Base-by-base conservation (phyloP, 225 moss, liverwort and hornwort species). In the Physcomitrium patens region DNA sequence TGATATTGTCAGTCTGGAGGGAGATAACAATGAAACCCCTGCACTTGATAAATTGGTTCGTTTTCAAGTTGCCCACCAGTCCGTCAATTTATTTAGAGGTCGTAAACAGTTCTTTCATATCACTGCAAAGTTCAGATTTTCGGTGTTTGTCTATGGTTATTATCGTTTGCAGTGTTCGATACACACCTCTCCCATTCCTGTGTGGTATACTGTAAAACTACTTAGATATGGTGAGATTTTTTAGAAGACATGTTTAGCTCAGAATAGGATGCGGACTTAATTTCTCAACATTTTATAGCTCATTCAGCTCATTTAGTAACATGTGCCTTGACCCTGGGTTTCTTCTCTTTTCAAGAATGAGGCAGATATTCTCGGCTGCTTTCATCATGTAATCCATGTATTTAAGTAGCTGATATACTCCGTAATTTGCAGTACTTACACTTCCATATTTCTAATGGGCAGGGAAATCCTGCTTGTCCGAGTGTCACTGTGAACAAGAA, bases 401-500 rank as follows among this genome's bases (percentile, higher is more conserved):
- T 37, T 37, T 37, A 37, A 55, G 54, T 55, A 19, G 19, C 54
- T 55, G 54, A 17, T 49, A 3, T 57, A 53, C 7, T 68, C 27
- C 14, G 19, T 52, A 46, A 8, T 16, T 53, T 66, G 61, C 41
- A n/a, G 57, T 45, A 44, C 58, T 76, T 37, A 60, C 46, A 44
- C 47, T 19, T 16, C 67, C 23, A n/a, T 31, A 22, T 45, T 53
- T 67, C 71, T 65, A 58, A 53, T 70, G 73, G 77, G 86, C 91
- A 95, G 95, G 89, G 83, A 37, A 89, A 83, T 73, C 68, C 79
- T 75, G 52, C 85, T 42, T 89, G 89, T 65, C 76, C 92, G 26
- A 83, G 86, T 85, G 80, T 90, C 47, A 91, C 81, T 37, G 80
- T 95, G 61, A 93, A 95, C 78, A 91, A 91, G 65, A 91, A 93